Evolutionary conservation across 129 eudicot genomes (phyloP).

Genomic region (Chrysanthemum makinoi): DNA sequence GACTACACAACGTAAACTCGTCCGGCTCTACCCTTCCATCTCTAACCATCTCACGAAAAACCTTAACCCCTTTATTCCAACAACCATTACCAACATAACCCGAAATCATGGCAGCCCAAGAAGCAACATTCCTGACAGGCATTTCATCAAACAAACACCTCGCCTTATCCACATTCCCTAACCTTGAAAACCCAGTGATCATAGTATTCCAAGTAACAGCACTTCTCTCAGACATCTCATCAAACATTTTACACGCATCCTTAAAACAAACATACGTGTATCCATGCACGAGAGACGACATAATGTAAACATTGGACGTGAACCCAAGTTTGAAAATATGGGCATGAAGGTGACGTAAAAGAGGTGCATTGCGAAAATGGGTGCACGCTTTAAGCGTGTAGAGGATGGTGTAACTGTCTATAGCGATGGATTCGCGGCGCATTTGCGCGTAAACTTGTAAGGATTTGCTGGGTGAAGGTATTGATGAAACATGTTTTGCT

Average conservation of each 20-base stretch:
- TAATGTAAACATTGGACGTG: constrained; percentile 42
- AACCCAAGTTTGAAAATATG: constrained; percentile 55
- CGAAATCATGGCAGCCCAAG: constrained; percentile 61
- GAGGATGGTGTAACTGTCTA: constrained; percentile 48
- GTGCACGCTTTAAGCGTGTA: constrained; percentile 50
- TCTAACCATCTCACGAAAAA: constrained; percentile 39
- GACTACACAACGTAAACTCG: constrained; percentile 35
- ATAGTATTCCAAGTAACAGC: constrained; percentile 63
- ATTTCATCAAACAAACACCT: constrained; percentile 44
- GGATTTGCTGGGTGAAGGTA: constrained; percentile 47
- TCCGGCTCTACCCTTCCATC: constrained; percentile 51
- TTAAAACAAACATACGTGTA: constrained; percentile 28
- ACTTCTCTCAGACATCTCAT: constrained; percentile 64
- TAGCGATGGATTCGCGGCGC: constrained; percentile 38
- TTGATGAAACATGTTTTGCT: constrained; percentile 43
- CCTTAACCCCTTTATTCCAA: constrained; percentile 32
- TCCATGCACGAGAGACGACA: constrained; percentile 42
- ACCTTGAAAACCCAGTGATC: constrained; percentile 46
- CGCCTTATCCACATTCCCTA: constrained; percentile 36
- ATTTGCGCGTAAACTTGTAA: constrained; percentile 48
- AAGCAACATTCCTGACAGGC: constrained; percentile 43
- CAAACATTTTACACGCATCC: constrained; percentile 52
- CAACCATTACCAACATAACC: constrained; percentile 31
- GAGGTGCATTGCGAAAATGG: constrained; percentile 32
- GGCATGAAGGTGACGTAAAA: constrained; percentile 54